These are phyloP conservation scores for Nasturtium officinale DNA, from an alignment of 345 rosid species.

Conservation along the genomic window DNA sequence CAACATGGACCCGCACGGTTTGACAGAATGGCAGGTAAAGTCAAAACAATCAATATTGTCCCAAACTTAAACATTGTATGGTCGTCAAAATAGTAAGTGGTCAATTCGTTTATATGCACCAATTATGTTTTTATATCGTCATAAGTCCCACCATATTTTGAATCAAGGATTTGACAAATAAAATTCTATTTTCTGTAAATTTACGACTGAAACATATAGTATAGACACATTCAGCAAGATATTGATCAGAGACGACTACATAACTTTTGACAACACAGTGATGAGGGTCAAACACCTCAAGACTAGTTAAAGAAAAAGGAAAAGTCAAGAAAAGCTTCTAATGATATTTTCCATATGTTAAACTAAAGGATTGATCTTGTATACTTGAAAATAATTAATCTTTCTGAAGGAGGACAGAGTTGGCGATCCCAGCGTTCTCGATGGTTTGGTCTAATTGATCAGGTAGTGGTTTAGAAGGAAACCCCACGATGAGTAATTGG, in stretches of 20 bases:
- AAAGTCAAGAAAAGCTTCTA: neutral
- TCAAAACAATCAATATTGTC: conserved; percentile 4
- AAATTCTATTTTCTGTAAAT: too few species aligned
- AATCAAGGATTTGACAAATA: too few species aligned
- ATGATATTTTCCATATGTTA: neutral
- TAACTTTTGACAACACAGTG: neutral
- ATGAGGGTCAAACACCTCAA: neutral
- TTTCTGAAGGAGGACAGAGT: conserved; percentile 77
- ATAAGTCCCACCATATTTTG: neutral
- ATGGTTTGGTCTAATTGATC: conserved; percentile 70
- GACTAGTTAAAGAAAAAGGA: neutral
- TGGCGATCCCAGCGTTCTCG: conserved; percentile 72
- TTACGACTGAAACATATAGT: neutral
- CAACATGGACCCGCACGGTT: conserved; percentile 33
- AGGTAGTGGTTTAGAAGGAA: conserved; percentile 66
- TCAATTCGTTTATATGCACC: neutral
- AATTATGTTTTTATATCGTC: neutral
- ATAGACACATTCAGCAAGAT: neutral
- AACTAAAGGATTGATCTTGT: neutral
- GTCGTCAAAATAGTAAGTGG: conserved; percentile 4
- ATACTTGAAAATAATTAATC: conserved; percentile 35
- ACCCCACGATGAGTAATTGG: conserved; percentile 74
- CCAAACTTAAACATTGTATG: conserved; percentile 17
- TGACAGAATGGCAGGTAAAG: conserved; percentile 31
- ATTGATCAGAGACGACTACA: neutral